Percentiles rank a stretch among this genome's conserved stretches.
phyloP scores from a whole-genome alignment of 164 flowering plant species.

The Taxillus chinensis region DNA sequence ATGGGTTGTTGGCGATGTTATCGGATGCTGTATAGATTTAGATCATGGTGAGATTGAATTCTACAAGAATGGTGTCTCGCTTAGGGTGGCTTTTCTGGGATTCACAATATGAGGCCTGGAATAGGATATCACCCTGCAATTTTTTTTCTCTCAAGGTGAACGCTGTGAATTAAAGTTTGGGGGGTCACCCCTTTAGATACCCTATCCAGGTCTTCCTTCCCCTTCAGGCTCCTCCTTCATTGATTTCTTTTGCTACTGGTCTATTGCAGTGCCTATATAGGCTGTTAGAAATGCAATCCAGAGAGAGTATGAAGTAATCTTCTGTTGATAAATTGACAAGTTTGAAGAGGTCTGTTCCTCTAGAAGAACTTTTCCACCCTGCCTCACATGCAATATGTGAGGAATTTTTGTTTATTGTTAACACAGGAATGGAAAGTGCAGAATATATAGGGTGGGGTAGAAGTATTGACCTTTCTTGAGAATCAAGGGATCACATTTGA shows the following conservation, averaged over 20 bases:
- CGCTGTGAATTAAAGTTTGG: constrained; percentile 87
- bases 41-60: constrained; percentile 66
- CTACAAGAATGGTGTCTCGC: constrained; percentile 76
- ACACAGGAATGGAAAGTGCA: constrained; percentile 22
- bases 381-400: constrained; percentile 51
- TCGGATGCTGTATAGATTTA: constrained; percentile 93
- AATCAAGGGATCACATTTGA: constrained; percentile 36
- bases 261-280: constrained; percentile 59
- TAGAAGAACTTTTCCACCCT: constrained; percentile 55
- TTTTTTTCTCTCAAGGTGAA: constrained; percentile 90
- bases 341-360: constrained; percentile 59
- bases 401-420: constrained; percentile 49
- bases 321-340: constrained; percentile 62
- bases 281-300: constrained; percentile 41
- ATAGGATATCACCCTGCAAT: constrained; percentile 83
- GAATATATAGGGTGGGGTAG: constrained; percentile 69
- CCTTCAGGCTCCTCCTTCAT: constrained; percentile 55
- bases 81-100: constrained; percentile 73
- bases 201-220: constrained; percentile 67
- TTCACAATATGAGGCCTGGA: constrained; percentile 70
- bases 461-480: constrained; percentile 53
- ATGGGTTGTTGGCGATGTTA: constrained; percentile 92
- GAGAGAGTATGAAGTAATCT: constrained; percentile 31
- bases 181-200: constrained; percentile 61
- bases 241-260: constrained; percentile 19